Evolutionary conservation across 208 protist genomes (phyloP).

Genomic region (Hexamita inflata): DNA sequence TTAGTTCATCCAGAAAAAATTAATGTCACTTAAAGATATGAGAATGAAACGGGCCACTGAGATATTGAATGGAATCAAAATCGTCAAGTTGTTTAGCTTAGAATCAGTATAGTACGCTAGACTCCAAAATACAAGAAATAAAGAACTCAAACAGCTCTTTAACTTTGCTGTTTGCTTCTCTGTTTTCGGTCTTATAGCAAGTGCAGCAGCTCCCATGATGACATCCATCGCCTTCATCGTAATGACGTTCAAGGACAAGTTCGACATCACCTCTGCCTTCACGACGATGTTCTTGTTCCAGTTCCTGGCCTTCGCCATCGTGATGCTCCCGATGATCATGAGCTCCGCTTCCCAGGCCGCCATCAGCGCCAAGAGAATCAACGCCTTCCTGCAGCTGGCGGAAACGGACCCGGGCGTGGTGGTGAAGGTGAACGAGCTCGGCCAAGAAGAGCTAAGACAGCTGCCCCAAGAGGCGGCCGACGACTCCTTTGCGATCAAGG

Average conservation of each 20-base stretch:
- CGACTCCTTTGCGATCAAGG: too few relatives aligned
- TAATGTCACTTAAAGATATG: constrained; percentile 38
- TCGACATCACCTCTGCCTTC: neutral
- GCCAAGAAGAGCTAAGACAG: too few relatives aligned
- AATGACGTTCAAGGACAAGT: neutral
- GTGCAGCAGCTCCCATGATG: neutral
- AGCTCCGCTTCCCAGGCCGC: neutral
- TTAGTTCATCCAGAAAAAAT: constrained; percentile 5
- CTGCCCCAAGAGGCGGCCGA: too few relatives aligned
- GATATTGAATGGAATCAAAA: constrained; percentile 47
- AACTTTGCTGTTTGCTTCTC: neutral
- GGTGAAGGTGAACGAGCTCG: too few relatives aligned
- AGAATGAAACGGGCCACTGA: constrained; percentile 48
- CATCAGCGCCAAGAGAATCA: constrained; percentile 11
- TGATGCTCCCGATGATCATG: neutral
- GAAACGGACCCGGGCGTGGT: neutral
- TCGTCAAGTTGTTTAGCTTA: constrained; percentile 53
- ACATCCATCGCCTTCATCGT: constrained; percentile 3
- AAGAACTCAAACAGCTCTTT: neutral
- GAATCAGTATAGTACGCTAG: constrained; percentile 41
- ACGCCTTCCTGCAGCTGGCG: constrained; percentile 3
- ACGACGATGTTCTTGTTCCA: constrained; percentile 18
- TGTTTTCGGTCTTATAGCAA: neutral
- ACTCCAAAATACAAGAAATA: constrained; percentile 28
- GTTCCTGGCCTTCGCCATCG: neutral